Evolutionary conservation across 176 grass and related monocot species (phyloP), one percentile per base, ranked within the genome.

Genomic region (Avena atlantica): DNA sequence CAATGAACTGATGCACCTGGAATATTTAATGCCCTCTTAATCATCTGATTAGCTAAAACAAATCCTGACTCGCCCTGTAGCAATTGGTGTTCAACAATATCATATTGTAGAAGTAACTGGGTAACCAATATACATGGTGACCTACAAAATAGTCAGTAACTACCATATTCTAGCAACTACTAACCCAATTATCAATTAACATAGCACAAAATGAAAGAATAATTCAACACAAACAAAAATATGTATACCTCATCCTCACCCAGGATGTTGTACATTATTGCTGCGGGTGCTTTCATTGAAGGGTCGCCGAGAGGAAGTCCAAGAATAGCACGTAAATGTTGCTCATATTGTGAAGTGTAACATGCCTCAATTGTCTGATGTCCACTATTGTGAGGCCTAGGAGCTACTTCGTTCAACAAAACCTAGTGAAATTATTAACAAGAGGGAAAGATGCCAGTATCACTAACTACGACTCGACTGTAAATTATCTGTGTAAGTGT

Each of bases 181-280:
- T 71, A 49, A 74, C 81, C 23, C 25, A 86, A 63, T 21, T 19
- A 81, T 68, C 58, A 36, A 63, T 56, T 66, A 84, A 78, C 77
- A 73, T 81, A 75, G 47, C 68, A 27, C 24, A 79, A 72, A 78
- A 78, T 78, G 4, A 42, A 83, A 84, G 77, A 11, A 56, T 36
- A 80, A 42, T 21, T 64, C 9, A 56, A 80, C 48, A 85, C 20
- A 65, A 79, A 79, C 13, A 71, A 49, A 2, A 42, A 42, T 71
- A 62, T 24, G 31, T 14, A 78, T 79, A 96, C 94, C 92, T 99
- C 91, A 81, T 85, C 92, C 95, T 97, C 94, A 0, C 97, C 97
- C 6, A 97, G 86, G 83, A 99, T 97, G 71, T 99, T 99, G 80
- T 93, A 99, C 97, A 99, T 99, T 74, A 99, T 90, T 82, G 97